These are phyloP conservation scores for Rickenella mellea DNA, from an alignment of 768 basidiomycete species.

Conservation along the genomic window DNA sequence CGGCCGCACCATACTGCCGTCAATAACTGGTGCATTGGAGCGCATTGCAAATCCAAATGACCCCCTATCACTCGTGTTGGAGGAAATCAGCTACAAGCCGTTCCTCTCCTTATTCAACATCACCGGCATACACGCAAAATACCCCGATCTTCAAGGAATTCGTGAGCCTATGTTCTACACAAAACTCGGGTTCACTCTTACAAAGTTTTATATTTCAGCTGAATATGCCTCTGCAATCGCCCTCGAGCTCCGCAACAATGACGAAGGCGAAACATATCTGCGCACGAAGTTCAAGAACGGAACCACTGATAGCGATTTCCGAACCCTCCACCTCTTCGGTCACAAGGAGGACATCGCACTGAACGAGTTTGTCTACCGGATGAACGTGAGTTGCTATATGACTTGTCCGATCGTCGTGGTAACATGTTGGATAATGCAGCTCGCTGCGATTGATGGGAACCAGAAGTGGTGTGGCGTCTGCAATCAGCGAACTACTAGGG, in stretches of 20 bases:
- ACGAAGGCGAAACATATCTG: constrained; percentile 67
- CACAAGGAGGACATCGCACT: constrained; percentile 69
- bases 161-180: constrained; percentile 37
- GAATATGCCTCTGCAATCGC: constrained; percentile 66
- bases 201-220: constrained; percentile 30
- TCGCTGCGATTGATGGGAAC: constrained; percentile 6
- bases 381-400: constrained; percentile 41
- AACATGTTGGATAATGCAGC: constrained; percentile 2
- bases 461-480: constrained; percentile 8
- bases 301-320: constrained; percentile 44
- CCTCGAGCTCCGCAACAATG: constrained; percentile 71
- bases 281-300: constrained; percentile 85
- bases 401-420: background rate
- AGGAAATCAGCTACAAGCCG: constrained; percentile 82
- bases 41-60: constrained; percentile 73
- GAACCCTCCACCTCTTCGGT: constrained; percentile 65
- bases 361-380: constrained; percentile 77
- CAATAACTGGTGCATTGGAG: constrained; percentile 61
- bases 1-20: constrained; percentile 68
- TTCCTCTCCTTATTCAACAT: constrained; percentile 85
- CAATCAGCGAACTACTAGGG: constrained; percentile 6
- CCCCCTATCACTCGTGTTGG: constrained; percentile 68
- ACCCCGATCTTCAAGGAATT: constrained; percentile 53
- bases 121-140: constrained; percentile 47
- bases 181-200: background rate